phyloP scores from a whole-genome alignment of 2,329 filamentous ascomycete species.

The Ophiostoma piceae region DNA sequence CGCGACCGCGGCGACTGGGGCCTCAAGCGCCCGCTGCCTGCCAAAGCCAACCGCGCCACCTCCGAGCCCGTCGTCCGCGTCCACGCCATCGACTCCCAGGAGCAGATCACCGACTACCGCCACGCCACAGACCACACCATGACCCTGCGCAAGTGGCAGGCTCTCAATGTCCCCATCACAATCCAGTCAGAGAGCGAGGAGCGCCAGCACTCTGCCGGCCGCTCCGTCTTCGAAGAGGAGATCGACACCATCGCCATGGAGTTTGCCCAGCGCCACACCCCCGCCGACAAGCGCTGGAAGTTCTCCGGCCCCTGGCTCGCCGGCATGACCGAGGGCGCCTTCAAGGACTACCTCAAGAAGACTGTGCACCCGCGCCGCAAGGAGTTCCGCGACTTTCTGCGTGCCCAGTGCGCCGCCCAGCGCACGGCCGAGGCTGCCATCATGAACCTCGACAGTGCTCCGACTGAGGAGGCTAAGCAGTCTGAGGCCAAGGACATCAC shows the following conservation, averaged over 20 bases:
- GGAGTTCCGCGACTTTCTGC: conserved; percentile 53
- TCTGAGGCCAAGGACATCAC: conserved; percentile 42
- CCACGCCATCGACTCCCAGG: conserved; percentile 72
- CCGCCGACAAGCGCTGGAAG: conserved; percentile 55
- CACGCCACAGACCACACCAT: conserved; percentile 76
- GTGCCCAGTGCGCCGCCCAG: conserved; percentile 44
- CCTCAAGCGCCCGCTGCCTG: conserved; percentile 76
- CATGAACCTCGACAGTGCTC: conserved; percentile 36
- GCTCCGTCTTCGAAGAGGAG: conserved; percentile 57
- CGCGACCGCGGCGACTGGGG: conserved; percentile 83
- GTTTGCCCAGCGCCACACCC: conserved; percentile 33
- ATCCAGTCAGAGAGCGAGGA: conserved; percentile 28
- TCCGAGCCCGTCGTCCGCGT: conserved; percentile 72
- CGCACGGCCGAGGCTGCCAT: conserved; percentile 38
- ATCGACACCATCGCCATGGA: conserved; percentile 48
- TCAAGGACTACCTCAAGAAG: conserved; percentile 51
- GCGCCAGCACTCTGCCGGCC: conserved; percentile 31
- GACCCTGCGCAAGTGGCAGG: conserved; percentile 79
- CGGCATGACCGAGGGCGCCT: conserved; percentile 56
- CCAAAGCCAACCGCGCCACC: conserved; percentile 65
- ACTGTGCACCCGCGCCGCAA: conserved; percentile 48
- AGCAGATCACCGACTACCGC: conserved; percentile 84
- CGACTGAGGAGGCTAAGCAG: background rate
- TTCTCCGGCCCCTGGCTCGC: conserved; percentile 63
- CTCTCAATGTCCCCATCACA: conserved; percentile 65